These are phyloP conservation scores for Yamadazyma paraphyllophila DNA, from an alignment of 805 yeast species.

Conservation along the genomic window DNA sequence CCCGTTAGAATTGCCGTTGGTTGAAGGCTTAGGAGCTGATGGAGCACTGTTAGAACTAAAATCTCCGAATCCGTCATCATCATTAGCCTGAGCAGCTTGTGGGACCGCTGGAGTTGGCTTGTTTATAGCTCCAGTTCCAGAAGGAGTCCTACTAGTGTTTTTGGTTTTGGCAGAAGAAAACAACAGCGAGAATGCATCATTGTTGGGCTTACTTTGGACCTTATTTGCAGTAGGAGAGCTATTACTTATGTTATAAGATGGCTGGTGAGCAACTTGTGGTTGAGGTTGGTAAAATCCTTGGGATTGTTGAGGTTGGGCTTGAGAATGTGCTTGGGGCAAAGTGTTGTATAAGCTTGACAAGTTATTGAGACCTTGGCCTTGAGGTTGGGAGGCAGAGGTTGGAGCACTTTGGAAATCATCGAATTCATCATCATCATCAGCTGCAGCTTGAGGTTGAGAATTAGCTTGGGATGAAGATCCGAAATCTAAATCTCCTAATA, in stretches of 20 bases:
- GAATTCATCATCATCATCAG: conserved; percentile 62
- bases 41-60: conserved; percentile 22
- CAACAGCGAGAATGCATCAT: conserved; percentile 72
- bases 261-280: conserved; percentile 9
- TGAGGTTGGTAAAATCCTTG: conserved; percentile 17
- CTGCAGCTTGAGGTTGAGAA: conserved; percentile 16
- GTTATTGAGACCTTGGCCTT: conserved; percentile 22
- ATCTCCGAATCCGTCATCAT: conserved; percentile 33
- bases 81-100: conserved; percentile 1
- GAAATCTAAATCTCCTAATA: conserved; percentile 47
- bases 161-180: conserved; percentile 62
- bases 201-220: conserved; percentile 40
- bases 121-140: conserved; percentile 11
- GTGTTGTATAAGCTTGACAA: conserved; percentile 22
- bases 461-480: conserved; percentile 24
- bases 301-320: neutral
- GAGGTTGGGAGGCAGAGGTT: conserved; percentile 12
- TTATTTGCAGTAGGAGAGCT: conserved; percentile 39
- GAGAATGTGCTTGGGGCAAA: conserved; percentile 14
- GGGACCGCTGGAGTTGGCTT: neutral
- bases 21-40: neutral
- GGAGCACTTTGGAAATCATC: conserved; percentile 80
- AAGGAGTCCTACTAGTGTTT: conserved; percentile 18
- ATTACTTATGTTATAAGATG: conserved; percentile 8
- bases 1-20: conserved; percentile 12